Evolutionary conservation across 2,329 filamentous ascomycete genomes (phyloP).

Genomic region (Colletotrichum tabaci): DNA sequence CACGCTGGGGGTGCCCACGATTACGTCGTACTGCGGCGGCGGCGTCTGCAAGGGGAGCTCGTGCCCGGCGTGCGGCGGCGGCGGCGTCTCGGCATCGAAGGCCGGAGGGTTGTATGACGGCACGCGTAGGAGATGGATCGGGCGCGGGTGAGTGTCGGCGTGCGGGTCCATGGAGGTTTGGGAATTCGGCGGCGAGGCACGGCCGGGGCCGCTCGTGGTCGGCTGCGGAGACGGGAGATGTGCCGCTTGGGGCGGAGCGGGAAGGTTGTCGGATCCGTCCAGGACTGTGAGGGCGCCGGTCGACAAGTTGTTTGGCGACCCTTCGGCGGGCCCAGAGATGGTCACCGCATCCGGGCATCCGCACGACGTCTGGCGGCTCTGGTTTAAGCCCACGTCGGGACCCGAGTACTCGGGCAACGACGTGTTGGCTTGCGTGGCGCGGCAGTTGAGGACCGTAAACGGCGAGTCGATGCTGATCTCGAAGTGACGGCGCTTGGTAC

Average conservation of each 20-base stretch:
- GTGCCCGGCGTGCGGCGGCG: conserved; percentile 66
- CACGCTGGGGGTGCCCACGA: conserved; percentile 79
- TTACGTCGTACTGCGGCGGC: conserved; percentile 86
- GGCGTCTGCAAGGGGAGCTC: conserved; percentile 74
- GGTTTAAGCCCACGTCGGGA: conserved; percentile 58
- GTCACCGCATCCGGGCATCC: conserved; percentile 70
- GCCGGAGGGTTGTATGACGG: conserved; percentile 92
- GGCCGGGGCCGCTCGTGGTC: conserved; percentile 32
- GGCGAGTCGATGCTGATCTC: conserved; percentile 98
- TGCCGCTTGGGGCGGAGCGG: conserved; percentile 69
- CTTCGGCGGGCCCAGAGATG: conserved; percentile 76
- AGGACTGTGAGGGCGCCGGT: conserved; percentile 61
- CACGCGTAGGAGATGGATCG: conserved; percentile 86
- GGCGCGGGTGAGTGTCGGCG: conserved; percentile 65
- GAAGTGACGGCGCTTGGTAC: conserved; percentile 85
- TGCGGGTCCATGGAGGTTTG: conserved; percentile 21
- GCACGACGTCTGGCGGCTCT: conserved; percentile 64
- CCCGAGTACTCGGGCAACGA: conserved; percentile 83
- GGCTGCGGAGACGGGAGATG: conserved; percentile 57
- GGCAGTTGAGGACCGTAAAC: conserved; percentile 93
- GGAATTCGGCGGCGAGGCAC: conserved; percentile 33
- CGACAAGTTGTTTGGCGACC: conserved; percentile 76
- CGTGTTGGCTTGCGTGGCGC: conserved; percentile 92
- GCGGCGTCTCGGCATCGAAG: conserved; percentile 85
- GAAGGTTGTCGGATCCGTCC: conserved; percentile 56